phyloP scores from a whole-genome alignment of 2,329 filamentous ascomycete genomes.

The Hypoxylon sp. region DNA sequence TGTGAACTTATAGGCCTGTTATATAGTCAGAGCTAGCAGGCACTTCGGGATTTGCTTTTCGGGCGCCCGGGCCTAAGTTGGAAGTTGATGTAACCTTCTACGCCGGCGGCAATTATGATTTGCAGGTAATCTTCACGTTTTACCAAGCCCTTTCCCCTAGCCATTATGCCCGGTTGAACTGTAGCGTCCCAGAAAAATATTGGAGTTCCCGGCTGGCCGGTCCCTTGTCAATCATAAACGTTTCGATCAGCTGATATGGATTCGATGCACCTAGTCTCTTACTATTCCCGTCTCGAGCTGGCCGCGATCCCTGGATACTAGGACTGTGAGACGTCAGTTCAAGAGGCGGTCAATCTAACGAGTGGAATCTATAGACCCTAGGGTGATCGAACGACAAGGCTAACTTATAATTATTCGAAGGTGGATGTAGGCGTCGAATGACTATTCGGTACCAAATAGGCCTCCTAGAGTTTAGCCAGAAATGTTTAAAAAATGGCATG shows the following conservation, averaged over 20 bases:
- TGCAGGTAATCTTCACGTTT: conserved; percentile 26
- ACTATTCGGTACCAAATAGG: conserved; percentile 1
- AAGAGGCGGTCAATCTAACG: conserved; percentile 38
- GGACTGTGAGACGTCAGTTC: conserved; percentile 12
- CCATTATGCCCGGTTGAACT: conserved; percentile 18
- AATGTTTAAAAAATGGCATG: conserved; percentile 7
- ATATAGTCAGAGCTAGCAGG: conserved; percentile 26
- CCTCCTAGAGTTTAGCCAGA: conserved; percentile 13
- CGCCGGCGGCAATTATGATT: conserved; percentile 39
- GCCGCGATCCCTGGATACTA: conserved; percentile 13
- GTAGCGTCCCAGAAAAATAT: conserved; percentile 7
- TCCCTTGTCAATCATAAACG: conserved; percentile 15
- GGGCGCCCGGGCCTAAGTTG: conserved; percentile 34
- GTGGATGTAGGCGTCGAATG: conserved; percentile 9
- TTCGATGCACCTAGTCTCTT: conserved; percentile 31
- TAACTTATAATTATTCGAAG: conserved; percentile 2
- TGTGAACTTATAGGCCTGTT: conserved; percentile 26
- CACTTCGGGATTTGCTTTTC: conserved; percentile 38
- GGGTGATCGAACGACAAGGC: background rate
- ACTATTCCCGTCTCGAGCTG: conserved; percentile 23
- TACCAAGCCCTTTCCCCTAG: conserved; percentile 14
- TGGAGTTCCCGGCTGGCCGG: conserved; percentile 31
- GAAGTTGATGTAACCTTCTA: conserved; percentile 41
- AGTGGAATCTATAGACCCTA: conserved; percentile 6
- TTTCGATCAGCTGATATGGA: conserved; percentile 36